Evolutionary conservation across 2,329 filamentous ascomycete species (phyloP), one percentile per base, ranked within the genome.

Genomic region (Dothistroma pini): DNA sequence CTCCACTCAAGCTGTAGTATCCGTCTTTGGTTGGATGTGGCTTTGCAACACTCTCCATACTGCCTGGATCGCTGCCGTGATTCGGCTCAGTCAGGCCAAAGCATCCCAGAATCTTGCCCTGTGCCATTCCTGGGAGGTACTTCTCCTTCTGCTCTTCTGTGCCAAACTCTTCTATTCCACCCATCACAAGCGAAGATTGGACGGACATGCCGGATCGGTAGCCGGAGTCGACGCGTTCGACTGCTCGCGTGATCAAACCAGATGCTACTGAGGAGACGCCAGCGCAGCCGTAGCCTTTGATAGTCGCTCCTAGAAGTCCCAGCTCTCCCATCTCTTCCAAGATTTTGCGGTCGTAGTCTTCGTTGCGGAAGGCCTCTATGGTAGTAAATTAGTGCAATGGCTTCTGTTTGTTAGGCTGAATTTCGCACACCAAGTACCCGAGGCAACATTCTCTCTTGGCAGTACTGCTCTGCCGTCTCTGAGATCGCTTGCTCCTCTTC

Each of bases 121-220:
- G 89, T 25, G 91, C 92, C 83, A 96, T 87, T 16, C 83, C 80
- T 0, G 91, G 91, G 14, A 96, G 79, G 69, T 90, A 92, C 67
- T 84, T 89, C 65, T 96, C 88, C 78, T 96, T 96, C 72, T 91
- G 88, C 77, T 96, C 92, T 70, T 88, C 78, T n/a, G 89, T 87
- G 5, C 92, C 92, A 69, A 93, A 93, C 69, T 96, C 90, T 74
- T 93, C 82, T 70, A 96, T 96, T 29, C 90, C 91, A 22, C 91
- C 92, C 93, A 96, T 96, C 22, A 89, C 90, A n/a, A 96, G 81
- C 0, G 92, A 95, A 63, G 90, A 93, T 75, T 96, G 92, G 21
- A 96, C 93, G 7, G 91, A 96, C 89, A 96, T 96, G 66, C 90
- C 92, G 54, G 91, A 96, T 61, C 93, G 86, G 77, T 96, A 96